Base-by-base conservation (phyloP, 352 stramenopile genomes). In the Globisporangium cystogenes region DNA sequence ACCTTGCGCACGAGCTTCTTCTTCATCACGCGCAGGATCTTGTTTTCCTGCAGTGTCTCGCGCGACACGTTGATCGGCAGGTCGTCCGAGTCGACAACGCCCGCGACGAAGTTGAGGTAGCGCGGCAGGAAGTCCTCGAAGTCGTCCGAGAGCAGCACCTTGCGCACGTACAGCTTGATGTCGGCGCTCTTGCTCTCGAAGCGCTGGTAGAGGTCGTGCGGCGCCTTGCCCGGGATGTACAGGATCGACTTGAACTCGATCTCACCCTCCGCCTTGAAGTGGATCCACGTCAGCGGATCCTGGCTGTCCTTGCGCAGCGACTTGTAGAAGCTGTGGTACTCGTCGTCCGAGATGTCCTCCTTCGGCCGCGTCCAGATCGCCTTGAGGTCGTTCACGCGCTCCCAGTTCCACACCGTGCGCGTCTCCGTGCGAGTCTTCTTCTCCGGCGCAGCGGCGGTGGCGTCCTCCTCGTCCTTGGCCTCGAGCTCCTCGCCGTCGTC, bases 81-180 rank as follows among this genome's bases (percentile, higher is more conserved):
- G 81, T 99, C 97, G 72, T 99, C 97, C 53, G 89, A 98, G 74
- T 99, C 97, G 16, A 99, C 97, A 51, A 99, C 95, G 80, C 97
- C 97, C 86, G 98, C 98, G 55, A 99, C 83, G 71, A 99, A 99
- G 57, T 82, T 89, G 42, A 99, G 81, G 86, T 98, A 99, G 75
- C 99, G 96, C 27, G 97, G 97, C 97, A 99, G 99, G 55, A 99
- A 69, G 58, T 99, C 97, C 76, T 99, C 96, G 72, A 96, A 99
- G 84, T 99, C 99, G 85, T 99, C 97, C 96, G 99, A 99, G 82
- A 99, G 99, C 79, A 99, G 99, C 56, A 99, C 97, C 64, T 96
- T 89, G 74, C 97, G 92, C 66, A 99, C 97, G 73, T 99, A 99
- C 40, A 99, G 68, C 86, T 98, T 99, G 70, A 99, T 98, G 82